Evolutionary conservation across 1,139 yeast species (phyloP).

Genomic region (Petasospora rhodanensis): DNA sequence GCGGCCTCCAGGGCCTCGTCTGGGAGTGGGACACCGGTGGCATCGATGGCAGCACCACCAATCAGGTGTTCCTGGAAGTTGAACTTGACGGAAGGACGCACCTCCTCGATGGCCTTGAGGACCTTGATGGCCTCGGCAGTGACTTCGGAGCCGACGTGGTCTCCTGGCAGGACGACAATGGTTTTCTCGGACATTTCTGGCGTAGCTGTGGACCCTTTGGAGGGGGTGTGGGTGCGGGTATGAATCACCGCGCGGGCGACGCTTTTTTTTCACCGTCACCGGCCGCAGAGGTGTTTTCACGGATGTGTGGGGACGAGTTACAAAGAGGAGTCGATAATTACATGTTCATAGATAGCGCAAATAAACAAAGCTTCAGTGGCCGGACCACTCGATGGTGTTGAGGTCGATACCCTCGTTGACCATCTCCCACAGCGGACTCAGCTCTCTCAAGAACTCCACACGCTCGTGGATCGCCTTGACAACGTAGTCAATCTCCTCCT

Average conservation of each 20-base stretch:
- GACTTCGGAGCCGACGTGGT: constrained; percentile 93
- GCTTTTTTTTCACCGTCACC: too few species aligned
- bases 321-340: too few species aligned
- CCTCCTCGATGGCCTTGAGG: constrained; percentile 66
- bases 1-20: constrained; percentile 84
- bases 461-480: constrained; percentile 82
- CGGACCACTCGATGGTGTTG: constrained; percentile 94
- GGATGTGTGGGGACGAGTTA: too few species aligned
- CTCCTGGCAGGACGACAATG: constrained; percentile 89
- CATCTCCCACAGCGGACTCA: constrained; percentile 99
- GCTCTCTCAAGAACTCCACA: constrained; percentile 85
- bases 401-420: constrained; percentile 97
- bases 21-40: constrained; percentile 90
- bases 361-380: constrained; percentile 48
- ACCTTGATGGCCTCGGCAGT: constrained; percentile 90
- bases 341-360: neutral
- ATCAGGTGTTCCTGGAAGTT: constrained; percentile 78
- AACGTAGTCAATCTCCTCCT: constrained; percentile 91
- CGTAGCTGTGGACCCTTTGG: too few species aligned
- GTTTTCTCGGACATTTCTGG: constrained; percentile 45
- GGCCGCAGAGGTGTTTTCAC: too few species aligned
- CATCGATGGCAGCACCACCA: constrained; percentile 98
- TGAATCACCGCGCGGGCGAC: too few species aligned
- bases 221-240: too few species aligned
- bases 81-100: constrained; percentile 61